A percentile compares a stretch with the other conserved stretches of the same genome.
Evolutionary conservation across 331 rosid species (phyloP).

Genomic region (Acacia pycnantha): DNA sequence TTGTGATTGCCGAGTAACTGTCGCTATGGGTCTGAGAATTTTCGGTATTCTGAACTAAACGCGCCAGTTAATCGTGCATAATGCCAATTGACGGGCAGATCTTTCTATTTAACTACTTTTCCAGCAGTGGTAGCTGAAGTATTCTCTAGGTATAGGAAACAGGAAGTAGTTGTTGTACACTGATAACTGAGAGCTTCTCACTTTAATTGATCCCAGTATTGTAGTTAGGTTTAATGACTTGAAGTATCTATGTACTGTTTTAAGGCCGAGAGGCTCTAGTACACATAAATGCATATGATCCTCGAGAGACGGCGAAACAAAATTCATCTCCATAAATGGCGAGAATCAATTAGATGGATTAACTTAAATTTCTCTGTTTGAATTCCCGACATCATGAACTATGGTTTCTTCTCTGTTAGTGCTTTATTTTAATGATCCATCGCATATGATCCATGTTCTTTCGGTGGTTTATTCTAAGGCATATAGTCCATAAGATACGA

Average conservation of each 20-base stretch:
- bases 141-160: constrained; percentile 19
- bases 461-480: constrained; percentile 2
- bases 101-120: constrained; percentile 35
- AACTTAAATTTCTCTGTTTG: constrained; percentile 3
- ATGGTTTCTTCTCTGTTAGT: background rate
- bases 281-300: constrained; percentile 26
- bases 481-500: constrained; percentile 15
- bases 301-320: constrained; percentile 11
- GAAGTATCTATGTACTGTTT: constrained; percentile 12
- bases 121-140: constrained; percentile 28
- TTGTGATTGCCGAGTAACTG: constrained; percentile 22
- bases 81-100: constrained; percentile 42
- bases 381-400: background rate
- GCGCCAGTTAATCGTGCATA: constrained; percentile 4
- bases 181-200: constrained; percentile 22
- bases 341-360: constrained; percentile 27
- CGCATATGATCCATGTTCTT: background rate
- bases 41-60: background rate
- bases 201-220: constrained; percentile 15
- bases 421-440: background rate
- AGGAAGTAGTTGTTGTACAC: constrained; percentile 1
- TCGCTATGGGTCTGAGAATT: constrained; percentile 8
- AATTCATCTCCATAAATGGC: background rate
- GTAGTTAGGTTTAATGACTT: constrained; percentile 30
- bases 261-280: constrained; percentile 24